These are phyloP conservation scores for Diaporthe capsici DNA, from an alignment of 2,329 filamentous ascomycete species.

Conservation along the genomic window DNA sequence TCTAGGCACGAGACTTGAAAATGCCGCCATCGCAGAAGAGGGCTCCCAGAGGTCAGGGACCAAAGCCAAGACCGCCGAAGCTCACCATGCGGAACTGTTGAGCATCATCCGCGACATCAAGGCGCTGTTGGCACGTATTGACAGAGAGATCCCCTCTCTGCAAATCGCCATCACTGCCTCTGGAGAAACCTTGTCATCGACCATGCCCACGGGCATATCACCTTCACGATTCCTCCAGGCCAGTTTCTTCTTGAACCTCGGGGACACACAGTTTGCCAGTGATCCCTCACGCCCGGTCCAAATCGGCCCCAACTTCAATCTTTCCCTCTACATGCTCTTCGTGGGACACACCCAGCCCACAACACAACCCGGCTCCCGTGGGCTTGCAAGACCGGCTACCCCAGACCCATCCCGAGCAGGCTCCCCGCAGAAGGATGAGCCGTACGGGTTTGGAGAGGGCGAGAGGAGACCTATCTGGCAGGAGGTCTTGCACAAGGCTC, in stretches of 20 bases:
- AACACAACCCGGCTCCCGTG: background rate
- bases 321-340: constrained; percentile 97
- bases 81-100: constrained; percentile 75
- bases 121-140: constrained; percentile 81
- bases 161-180: constrained; percentile 96
- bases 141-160: constrained; percentile 91
- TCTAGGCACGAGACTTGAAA: constrained; percentile 81
- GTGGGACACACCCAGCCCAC: constrained; percentile 72
- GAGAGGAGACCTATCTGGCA: constrained; percentile 87
- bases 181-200: constrained; percentile 86
- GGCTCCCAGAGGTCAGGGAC: constrained; percentile 57
- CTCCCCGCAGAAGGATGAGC: constrained; percentile 57
- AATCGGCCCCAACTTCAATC: constrained; percentile 86
- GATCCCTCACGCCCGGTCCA: constrained; percentile 77
- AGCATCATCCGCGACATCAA: constrained; percentile 83
- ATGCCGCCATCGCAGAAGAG: constrained; percentile 76
- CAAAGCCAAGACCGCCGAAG: constrained; percentile 63
- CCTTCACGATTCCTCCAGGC: constrained; percentile 93
- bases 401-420: constrained; percentile 41
- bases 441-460: constrained; percentile 63
- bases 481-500: constrained; percentile 94
- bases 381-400: constrained; percentile 23
- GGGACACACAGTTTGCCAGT: constrained; percentile 85
- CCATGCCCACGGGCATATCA: constrained; percentile 85
- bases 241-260: constrained; percentile 89